Conservation (phyloP, 1,284 basidiomycete species). For the Papiliotrema terrestris region DNA sequence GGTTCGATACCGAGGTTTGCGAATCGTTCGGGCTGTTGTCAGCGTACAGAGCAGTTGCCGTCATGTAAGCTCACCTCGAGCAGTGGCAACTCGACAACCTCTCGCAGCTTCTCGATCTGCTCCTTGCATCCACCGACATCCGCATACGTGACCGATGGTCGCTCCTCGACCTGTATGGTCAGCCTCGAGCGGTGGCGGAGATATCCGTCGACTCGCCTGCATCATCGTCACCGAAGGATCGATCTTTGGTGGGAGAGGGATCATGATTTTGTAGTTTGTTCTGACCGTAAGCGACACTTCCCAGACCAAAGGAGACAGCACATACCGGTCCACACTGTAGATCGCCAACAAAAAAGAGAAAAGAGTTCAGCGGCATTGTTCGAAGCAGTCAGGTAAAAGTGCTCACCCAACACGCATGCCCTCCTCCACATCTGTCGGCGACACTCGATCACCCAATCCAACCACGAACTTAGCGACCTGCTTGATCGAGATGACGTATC, state of each 20-base stretch:
- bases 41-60: constrained; percentile 8
- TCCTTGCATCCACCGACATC: constrained; percentile 99
- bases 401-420: constrained; percentile 98
- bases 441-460: constrained; percentile 90
- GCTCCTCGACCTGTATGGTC: constrained; percentile 82
- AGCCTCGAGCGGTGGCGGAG: constrained; percentile 44
- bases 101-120: constrained; percentile 97
- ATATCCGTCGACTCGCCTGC: constrained; percentile 70
- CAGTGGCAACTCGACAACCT: constrained; percentile 97
- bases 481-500: constrained; percentile 99
- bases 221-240: constrained; percentile 99
- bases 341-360: background rate
- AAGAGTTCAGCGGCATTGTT: background rate
- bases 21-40: constrained; percentile 86
- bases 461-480: constrained; percentile 99
- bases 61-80: constrained; percentile 64
- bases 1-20: constrained; percentile 98
- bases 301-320: background rate
- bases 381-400: background rate
- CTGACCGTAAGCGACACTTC: constrained; percentile 36
- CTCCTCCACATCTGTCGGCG: constrained; percentile 98
- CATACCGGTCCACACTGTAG: constrained; percentile 42
- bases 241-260: constrained; percentile 99
- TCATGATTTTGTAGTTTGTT: constrained; percentile 98
- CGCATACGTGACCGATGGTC: constrained; percentile 97